These are phyloP conservation scores for Colletotrichum filicis DNA, from an alignment of 2,329 filamentous ascomycete genomes.

Conservation along the genomic window DNA sequence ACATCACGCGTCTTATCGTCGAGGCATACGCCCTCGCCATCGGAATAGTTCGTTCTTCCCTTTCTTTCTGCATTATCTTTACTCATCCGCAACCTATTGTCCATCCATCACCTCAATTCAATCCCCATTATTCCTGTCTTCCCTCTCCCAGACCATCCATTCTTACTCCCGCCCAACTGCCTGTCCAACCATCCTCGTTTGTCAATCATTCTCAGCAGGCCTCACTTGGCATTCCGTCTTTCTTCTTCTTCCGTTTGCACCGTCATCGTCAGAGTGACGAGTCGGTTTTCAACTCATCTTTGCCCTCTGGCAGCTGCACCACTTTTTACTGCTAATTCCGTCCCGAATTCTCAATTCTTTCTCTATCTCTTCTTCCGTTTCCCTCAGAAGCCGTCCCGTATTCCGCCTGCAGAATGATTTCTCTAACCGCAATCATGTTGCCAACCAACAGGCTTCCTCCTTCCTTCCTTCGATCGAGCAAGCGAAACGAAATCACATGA, in stretches of 20 bases:
- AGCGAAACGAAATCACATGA: conserved; percentile 39
- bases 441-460: conserved; percentile 58
- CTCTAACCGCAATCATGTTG: conserved; percentile 67
- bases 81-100: conserved; percentile 26
- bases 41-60: conserved; percentile 38
- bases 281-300: conserved; percentile 29
- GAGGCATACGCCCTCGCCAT: conserved; percentile 32
- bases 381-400: conserved; percentile 15
- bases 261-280: conserved; percentile 11
- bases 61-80: conserved; percentile 34
- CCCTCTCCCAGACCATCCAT: conserved; percentile 11
- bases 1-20: conserved; percentile 27
- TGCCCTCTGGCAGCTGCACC: conserved; percentile 30
- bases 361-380: conserved; percentile 35
- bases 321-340: conserved; percentile 28
- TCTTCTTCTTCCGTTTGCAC: conserved; percentile 30
- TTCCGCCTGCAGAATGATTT: conserved; percentile 51
- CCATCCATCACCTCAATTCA: conserved; percentile 23
- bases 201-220: conserved; percentile 25
- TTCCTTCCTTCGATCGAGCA: conserved; percentile 40
- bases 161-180: conserved; percentile 24
- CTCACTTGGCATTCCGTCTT: conserved; percentile 21
- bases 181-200: conserved; percentile 29
- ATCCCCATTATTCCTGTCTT: conserved; percentile 18
- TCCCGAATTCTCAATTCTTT: conserved; percentile 32